These are phyloP conservation scores for Stagonosporopsis rhizophila DNA, from an alignment of 2,329 filamentous ascomycete genomes.

Conservation along the genomic window DNA sequence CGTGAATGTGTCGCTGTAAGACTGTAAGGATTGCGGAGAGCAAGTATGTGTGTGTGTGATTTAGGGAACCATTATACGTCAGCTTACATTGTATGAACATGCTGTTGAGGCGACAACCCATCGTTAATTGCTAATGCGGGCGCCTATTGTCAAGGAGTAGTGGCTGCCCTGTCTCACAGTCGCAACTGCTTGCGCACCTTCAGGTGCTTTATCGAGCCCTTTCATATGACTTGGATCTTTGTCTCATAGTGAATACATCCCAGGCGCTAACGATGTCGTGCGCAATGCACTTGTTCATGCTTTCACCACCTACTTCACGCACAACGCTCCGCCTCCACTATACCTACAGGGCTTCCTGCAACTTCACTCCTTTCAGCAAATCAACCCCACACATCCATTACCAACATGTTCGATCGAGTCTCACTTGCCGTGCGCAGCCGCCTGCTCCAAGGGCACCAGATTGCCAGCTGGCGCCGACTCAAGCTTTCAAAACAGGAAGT, in stretches of 20 bases:
- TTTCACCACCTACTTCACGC: not conserved
- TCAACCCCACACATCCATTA: not conserved
- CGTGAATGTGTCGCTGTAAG: not conserved
- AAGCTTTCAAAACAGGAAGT: not conserved
- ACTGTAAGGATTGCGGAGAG: not conserved
- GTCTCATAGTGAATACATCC: no score
- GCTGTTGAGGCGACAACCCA: no score
- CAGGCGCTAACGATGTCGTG: not conserved
- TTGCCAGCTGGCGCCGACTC: not conserved
- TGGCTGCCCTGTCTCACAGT: not conserved
- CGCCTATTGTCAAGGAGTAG: no score
- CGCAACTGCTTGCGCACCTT: not conserved
- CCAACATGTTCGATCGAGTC: not conserved
- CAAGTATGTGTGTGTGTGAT: not conserved
- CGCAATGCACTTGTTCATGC: no score
- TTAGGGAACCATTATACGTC: no score
- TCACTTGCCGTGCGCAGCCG: not conserved
- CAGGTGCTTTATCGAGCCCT: no score
- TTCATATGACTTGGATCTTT: no score
- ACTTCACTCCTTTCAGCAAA: not conserved
- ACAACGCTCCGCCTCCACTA: not conserved
- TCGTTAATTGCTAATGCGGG: no score
- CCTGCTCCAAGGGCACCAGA: not conserved
- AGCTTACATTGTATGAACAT: no score
- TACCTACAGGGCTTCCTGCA: not conserved